Evolutionary conservation across 2,329 filamentous ascomycete species (phyloP), one percentile per base, ranked within the genome.

Genomic region (Talaromyces funiculosus): DNA sequence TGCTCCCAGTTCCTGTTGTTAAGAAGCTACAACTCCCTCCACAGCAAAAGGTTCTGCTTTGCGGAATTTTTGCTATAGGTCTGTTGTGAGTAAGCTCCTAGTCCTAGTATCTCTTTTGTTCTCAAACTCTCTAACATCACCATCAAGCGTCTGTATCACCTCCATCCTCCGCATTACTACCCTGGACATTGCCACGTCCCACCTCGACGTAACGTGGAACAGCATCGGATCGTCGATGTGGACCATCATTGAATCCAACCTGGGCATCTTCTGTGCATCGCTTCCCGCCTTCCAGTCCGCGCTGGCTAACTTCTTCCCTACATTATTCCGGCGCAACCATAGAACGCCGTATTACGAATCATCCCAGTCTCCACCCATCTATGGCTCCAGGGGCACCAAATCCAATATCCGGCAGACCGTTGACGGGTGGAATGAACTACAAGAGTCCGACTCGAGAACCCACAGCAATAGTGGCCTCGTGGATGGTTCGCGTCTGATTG

Each of bases 1-100:
- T 75, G 18, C 70, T 81, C 37, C 79, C 79, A 0, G 73, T 81
- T 37, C 77, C 77, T 4, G 72, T 75, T 10, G 68, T 80, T 18
- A 65, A 68, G 4, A 66, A 68, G 2, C 68, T 81, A 4, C 72
- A 75, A 24, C 66, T 81, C 2, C 77, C 78, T 0, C 68, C 63
- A 24, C 75, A 67, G 55, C 77, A 81, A 63, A 80, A 75, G 59
- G 31, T 74, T 42, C 71, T 69, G 3, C 66, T 80, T 18, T 71
- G 77, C 26, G 64, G 73, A 0, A 72, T 80, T 51, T 81, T 81
- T 65, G 67, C 73, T 0, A 12, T 74, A 12, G 73, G 72, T 47
- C 71, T 72, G 59, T 47, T 45, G 24, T 31, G 8, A 5, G 22
- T 45, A 16, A 12, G 12, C 22, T n/a, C 9, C 9, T 9, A 1